These are phyloP conservation scores for Ustilago cynodontis DNA, from an alignment of 1,284 basidiomycete genomes.

Conservation along the genomic window DNA sequence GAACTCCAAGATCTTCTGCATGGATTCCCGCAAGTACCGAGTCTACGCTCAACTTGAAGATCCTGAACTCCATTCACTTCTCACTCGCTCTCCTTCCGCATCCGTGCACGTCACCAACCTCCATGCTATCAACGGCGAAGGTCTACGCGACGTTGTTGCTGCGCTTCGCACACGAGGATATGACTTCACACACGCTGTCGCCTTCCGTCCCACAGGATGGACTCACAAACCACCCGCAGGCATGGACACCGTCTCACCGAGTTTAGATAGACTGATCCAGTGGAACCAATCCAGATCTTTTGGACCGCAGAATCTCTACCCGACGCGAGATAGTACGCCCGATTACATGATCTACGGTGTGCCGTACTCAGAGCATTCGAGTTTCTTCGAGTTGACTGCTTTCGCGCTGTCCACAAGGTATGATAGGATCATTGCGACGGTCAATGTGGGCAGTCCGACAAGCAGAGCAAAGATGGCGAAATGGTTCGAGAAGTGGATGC, in stretches of 20 bases:
- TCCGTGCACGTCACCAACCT: slow-evolving; percentile 89
- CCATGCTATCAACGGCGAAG: slow-evolving; percentile 81
- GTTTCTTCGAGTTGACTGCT: slow-evolving; percentile 75
- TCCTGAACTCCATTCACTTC: slow-evolving; percentile 80
- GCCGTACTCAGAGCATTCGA: slow-evolving; percentile 93
- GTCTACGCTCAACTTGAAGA: slow-evolving; percentile 63
- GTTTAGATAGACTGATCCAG: slow-evolving; percentile 72
- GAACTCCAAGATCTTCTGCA: slow-evolving; percentile 88
- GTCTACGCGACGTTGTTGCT: slow-evolving; percentile 78
- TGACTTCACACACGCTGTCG: slow-evolving; percentile 81
- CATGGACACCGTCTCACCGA: slow-evolving; percentile 71
- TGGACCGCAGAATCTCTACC: slow-evolving; percentile 77
- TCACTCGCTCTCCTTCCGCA: slow-evolving; percentile 82
- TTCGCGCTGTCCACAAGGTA: slow-evolving; percentile 87
- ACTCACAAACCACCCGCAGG: slow-evolving; percentile 81
- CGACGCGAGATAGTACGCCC: slow-evolving; percentile 79
- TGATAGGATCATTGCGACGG: slow-evolving; percentile 91
- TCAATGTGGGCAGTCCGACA: slow-evolving; percentile 86
- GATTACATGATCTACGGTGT: slow-evolving; percentile 81
- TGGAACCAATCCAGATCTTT: slow-evolving; percentile 78
- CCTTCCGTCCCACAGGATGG: slow-evolving; percentile 94
- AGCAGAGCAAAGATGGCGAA: slow-evolving; percentile 70
- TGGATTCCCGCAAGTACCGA: slow-evolving; percentile 73
- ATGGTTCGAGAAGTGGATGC: slow-evolving; percentile 65
- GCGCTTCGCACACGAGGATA: slow-evolving; percentile 79